Conservation (phyloP, 2,329 filamentous ascomycete genomes). For the Hymenoscyphus scutula region DNA sequence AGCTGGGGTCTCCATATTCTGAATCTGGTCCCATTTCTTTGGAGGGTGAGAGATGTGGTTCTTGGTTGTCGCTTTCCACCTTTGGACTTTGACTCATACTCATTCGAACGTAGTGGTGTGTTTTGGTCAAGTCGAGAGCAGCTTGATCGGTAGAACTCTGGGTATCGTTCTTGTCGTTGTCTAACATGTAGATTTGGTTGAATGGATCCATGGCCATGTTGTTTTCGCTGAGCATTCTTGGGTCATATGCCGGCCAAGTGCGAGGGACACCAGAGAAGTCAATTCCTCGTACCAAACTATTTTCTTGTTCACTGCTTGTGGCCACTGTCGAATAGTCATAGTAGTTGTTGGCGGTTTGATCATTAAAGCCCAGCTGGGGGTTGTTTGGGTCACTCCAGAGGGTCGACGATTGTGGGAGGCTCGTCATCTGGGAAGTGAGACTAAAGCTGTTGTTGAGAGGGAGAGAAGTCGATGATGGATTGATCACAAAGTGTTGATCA, state of each 20-base stretch:
- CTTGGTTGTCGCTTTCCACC: slow-evolving; percentile 16
- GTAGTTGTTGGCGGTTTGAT: slow-evolving; percentile 22
- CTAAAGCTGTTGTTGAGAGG: slow-evolving; percentile 21
- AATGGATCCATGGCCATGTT: slow-evolving; percentile 20
- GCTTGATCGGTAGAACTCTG: slow-evolving; percentile 5
- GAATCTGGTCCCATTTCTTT: slow-evolving; percentile 15
- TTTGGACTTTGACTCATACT: slow-evolving; percentile 27
- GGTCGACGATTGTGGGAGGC: slow-evolving; percentile 22
- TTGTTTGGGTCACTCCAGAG: slow-evolving; percentile 23
- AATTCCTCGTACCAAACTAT: slow-evolving; percentile 12
- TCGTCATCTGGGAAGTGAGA: slow-evolving; percentile 20
- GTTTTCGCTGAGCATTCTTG: slow-evolving; percentile 17
- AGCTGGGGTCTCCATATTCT: slow-evolving; percentile 31
- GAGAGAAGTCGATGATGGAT: slow-evolving; percentile 18
- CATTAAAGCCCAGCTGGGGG: slow-evolving; percentile 18
- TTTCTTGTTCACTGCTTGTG: slow-evolving; percentile 18
- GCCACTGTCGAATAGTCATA: slow-evolving; percentile 26
- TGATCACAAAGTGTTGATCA: slow-evolving; percentile 28
- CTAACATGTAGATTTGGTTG: slow-evolving; percentile 21
- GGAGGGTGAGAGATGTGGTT: background rate
- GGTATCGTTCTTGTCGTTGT: slow-evolving; percentile 15
- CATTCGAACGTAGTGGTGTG: slow-evolving; percentile 19
- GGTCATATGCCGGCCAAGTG: slow-evolving; percentile 22
- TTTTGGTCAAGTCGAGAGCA: slow-evolving; percentile 14
- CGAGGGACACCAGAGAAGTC: slow-evolving; percentile 23